Conservation (phyloP, 805 yeast genomes). For the Barnettozyma siamensis region DNA sequence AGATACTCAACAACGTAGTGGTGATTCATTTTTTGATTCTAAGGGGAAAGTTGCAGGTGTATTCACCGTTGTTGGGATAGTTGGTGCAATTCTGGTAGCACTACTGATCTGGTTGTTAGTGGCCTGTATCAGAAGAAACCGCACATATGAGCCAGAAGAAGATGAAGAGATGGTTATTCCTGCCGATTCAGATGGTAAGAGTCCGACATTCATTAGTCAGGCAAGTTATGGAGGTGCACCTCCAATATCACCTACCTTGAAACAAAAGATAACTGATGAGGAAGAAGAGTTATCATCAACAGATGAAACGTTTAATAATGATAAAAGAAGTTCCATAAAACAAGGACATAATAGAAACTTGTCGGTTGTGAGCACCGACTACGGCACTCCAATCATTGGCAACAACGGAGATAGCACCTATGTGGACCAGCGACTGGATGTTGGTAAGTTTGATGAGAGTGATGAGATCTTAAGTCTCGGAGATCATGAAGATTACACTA, state of each 20-base stretch:
- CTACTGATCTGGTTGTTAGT: conserved; percentile 37
- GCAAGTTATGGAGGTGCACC: background rate
- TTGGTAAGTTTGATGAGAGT: conserved; percentile 19
- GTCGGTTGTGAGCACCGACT: conserved; percentile 6
- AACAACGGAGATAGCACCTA: conserved; percentile 21
- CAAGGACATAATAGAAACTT: conserved; percentile 2
- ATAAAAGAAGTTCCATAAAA: background rate
- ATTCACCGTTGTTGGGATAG: conserved; percentile 72
- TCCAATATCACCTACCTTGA: background rate
- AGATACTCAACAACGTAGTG: background rate
- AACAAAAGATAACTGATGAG: conserved; percentile 15
- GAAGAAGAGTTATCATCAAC: conserved; percentile 13
- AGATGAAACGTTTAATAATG: conserved; percentile 10
- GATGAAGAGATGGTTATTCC: conserved; percentile 12
- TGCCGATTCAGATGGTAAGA: background rate
- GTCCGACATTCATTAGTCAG: background rate
- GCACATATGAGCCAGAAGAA: conserved; percentile 4
- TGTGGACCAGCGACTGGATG: conserved; percentile 37
- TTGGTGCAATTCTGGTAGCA: conserved; percentile 39
- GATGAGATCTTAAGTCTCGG: conserved; percentile 30
- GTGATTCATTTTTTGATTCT: conserved; percentile 48
- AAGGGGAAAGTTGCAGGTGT: conserved; percentile 84
- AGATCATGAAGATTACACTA: conserved; percentile 45
- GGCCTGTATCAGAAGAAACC: background rate
- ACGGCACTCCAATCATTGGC: conserved; percentile 21